These are phyloP conservation scores for Rhizodiscina lignyota DNA, from an alignment of 495 filamentous ascomycete species.

Conservation along the genomic window DNA sequence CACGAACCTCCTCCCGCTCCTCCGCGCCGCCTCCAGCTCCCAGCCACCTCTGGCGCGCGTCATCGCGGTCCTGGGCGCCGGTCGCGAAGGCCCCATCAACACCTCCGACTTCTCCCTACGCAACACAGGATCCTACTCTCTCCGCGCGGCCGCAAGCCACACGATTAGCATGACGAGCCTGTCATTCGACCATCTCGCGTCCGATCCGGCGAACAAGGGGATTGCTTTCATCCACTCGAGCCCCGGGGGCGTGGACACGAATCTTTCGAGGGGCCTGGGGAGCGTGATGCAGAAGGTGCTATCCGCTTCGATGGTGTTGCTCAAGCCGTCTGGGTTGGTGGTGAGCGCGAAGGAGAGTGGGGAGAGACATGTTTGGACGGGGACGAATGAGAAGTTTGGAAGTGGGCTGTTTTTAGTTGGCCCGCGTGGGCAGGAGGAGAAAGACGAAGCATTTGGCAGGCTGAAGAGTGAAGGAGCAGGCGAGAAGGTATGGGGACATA, in stretches of 20 bases:
- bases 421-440: slow-evolving; percentile 6
- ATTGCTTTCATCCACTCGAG: slow-evolving; percentile 7
- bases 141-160: slow-evolving; percentile 11
- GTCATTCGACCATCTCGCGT: slow-evolving; percentile 4
- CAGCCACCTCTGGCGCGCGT: slow-evolving; percentile 14
- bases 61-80: slow-evolving; percentile 17
- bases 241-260: slow-evolving; percentile 3
- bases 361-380: slow-evolving; percentile 7
- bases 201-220: background rate
- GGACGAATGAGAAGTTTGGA: slow-evolving; percentile 5
- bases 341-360: slow-evolving; percentile 5
- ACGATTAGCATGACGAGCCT: slow-evolving; percentile 10
- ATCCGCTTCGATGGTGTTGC: background rate
- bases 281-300: background rate
- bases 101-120: slow-evolving; percentile 15
- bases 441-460: slow-evolving; percentile 1
- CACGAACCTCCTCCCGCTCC: slow-evolving; percentile 15
- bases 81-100: slow-evolving; percentile 10
- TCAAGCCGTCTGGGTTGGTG: slow-evolving; percentile 3
- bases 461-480: slow-evolving; percentile 5
- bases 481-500: slow-evolving; percentile 9
- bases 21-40: slow-evolving; percentile 12
- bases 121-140: slow-evolving; percentile 8
- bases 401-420: slow-evolving; percentile 2
- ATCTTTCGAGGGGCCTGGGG: background rate